Evolutionary conservation across 2,329 filamentous ascomycete genomes (phyloP).

Genomic region (Alternaria sp.): DNA sequence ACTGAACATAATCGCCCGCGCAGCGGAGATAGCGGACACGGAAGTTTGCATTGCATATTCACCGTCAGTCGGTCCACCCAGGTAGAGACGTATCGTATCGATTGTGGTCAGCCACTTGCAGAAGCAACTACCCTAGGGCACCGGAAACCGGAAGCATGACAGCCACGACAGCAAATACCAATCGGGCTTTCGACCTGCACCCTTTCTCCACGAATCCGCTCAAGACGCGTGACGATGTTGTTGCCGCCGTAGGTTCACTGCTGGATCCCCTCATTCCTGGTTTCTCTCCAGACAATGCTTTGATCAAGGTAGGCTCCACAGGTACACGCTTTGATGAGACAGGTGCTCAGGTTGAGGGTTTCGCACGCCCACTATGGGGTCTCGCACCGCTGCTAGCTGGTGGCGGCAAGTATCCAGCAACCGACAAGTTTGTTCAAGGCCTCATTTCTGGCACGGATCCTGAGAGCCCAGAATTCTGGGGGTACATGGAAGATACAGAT

Average conservation of each 20-base stretch:
- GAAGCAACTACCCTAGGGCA: neutral
- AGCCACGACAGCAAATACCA: constrained; percentile 48
- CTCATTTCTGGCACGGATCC: constrained; percentile 76
- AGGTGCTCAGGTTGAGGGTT: constrained; percentile 79
- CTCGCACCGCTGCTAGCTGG: constrained; percentile 75
- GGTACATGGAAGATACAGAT: constrained; percentile 76
- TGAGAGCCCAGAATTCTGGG: constrained; percentile 76
- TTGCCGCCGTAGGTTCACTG: constrained; percentile 58
- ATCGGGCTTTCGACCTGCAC: constrained; percentile 53
- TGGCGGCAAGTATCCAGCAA: constrained; percentile 69
- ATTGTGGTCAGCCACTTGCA: constrained; percentile 8
- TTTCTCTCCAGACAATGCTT: constrained; percentile 71
- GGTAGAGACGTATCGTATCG: neutral
- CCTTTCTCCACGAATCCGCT: constrained; percentile 55
- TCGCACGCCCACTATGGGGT: constrained; percentile 78
- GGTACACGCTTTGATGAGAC: constrained; percentile 80
- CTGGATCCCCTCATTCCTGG: constrained; percentile 76
- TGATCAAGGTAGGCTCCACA: constrained; percentile 73
- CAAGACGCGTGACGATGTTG: constrained; percentile 52
- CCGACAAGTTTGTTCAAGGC: constrained; percentile 73
- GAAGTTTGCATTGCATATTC: constrained; percentile 1
- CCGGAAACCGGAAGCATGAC: constrained; percentile 23
- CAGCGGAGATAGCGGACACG: constrained; percentile 10
- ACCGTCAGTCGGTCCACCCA: neutral
- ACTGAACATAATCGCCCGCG: constrained; percentile 7